Evolutionary conservation across 164 flowering plant species (phyloP), one percentile per base, ranked within the genome.

Genomic region (Tetracentron sinense): DNA sequence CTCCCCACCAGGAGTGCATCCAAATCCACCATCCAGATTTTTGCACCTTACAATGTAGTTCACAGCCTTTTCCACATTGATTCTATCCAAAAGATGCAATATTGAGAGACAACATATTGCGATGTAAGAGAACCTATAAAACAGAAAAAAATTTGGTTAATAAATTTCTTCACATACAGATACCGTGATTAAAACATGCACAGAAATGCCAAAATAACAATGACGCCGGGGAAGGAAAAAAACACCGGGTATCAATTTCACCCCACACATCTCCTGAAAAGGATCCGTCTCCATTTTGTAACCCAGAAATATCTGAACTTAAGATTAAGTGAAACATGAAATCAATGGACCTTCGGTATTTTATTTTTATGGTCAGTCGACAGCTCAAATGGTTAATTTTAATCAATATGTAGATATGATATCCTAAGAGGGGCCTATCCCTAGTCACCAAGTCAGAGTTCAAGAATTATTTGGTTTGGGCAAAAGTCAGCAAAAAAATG

Each of bases 231-330:
- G 30, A 55, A 57, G 31, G 42, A 62, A 53, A 50, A 56, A 35
- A 26, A 22, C 68, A 88, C 98, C 97, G 61, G 25, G 97, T 87
- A 75, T 93, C 94, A 31, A 90, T 71, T 80, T 93, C 98, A 70
- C 98, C 98, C 97, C 98, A 90, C 19, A 83, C 82, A 60, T 93
- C 98, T 59, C 98, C 97, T 15, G 89, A 79, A 75, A 93, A 88
- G 23, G 97, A 93, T 42, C 98, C 98, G 80, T 90, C 98, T 70
- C 83, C 97, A 82, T 87, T 88, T 69, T 89, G 97, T 67, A 93
- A 72, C 33, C 83, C 76, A 60, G 73, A 70, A 72, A 93, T 56
- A 81, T 90, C 98, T 86, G 62, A 66, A 50, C 62, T 66, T 31
- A 44, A 64, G 70, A 64, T 74, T 67, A 77, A 75, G 82, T 19